A percentile compares a stretch with the other conserved stretches of the same genome.
phyloP scores from a whole-genome alignment of 2,329 filamentous ascomycete species.

The Penicillium sp. region DNA sequence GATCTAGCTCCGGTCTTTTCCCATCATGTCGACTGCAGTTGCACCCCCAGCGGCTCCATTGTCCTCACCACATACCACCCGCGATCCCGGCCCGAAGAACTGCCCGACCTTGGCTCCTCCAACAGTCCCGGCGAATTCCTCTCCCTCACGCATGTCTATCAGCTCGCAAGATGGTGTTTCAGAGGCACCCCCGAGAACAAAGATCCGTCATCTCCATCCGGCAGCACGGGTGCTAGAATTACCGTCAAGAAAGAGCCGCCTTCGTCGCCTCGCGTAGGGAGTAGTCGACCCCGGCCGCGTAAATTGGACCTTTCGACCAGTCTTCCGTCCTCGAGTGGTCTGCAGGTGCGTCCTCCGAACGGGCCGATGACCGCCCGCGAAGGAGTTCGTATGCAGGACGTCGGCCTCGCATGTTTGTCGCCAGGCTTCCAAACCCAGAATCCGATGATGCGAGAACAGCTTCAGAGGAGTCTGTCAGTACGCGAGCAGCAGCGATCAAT shows the following conservation, averaged over 20 bases:
- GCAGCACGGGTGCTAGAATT: slow-evolving; percentile 65
- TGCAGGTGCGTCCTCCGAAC: slow-evolving; percentile 63
- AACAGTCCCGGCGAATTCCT: slow-evolving; percentile 30
- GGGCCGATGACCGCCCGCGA: slow-evolving; percentile 70
- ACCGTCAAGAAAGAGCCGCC: slow-evolving; percentile 93
- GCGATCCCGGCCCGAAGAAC: slow-evolving; percentile 43
- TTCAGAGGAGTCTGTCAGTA: slow-evolving; percentile 89
- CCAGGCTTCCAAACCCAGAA: slow-evolving; percentile 95
- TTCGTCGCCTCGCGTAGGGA: slow-evolving; percentile 68
- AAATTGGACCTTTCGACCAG: slow-evolving; percentile 45
- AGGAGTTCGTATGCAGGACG: slow-evolving; percentile 77
- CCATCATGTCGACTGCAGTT: slow-evolving; percentile 47
- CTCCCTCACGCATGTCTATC: slow-evolving; percentile 31
- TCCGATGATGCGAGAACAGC: slow-evolving; percentile 90
- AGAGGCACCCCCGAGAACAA: slow-evolving; percentile 37
- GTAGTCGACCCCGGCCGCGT: slow-evolving; percentile 39
- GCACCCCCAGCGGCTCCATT: slow-evolving; percentile 44
- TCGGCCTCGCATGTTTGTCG: slow-evolving; percentile 88
- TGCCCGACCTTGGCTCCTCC: slow-evolving; percentile 41
- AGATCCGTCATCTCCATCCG: slow-evolving; percentile 39
- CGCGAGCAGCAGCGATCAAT: slow-evolving; percentile 90
- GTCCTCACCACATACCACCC: slow-evolving; percentile 41
- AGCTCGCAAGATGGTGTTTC: slow-evolving; percentile 32
- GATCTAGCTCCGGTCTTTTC: neutral
- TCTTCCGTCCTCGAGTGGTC: slow-evolving; percentile 42